Conservation (phyloP, 2,329 filamentous ascomycete genomes). For the Dothiorella sarmentorum region DNA sequence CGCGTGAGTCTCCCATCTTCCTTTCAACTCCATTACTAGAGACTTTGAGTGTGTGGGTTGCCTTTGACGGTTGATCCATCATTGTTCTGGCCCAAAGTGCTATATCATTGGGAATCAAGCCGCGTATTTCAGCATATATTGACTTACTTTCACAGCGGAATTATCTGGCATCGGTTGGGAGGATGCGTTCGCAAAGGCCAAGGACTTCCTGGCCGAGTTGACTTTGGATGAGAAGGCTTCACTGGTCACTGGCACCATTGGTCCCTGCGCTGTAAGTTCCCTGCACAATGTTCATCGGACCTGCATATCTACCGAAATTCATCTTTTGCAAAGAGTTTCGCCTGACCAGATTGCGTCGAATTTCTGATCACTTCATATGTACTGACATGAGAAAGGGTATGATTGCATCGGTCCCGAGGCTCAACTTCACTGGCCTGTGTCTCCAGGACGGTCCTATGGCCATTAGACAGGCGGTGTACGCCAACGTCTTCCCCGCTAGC, state of each 20-base stretch:
- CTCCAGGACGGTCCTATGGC: conserved; percentile 37
- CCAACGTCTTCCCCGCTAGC: conserved; percentile 38
- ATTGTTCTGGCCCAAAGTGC: background rate
- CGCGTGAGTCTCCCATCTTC: background rate
- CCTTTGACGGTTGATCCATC: background rate
- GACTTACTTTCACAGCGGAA: conserved; percentile 10
- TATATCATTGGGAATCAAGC: background rate
- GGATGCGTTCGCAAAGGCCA: conserved; percentile 34
- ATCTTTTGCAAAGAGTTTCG: background rate
- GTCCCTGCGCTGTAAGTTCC: conserved; percentile 14
- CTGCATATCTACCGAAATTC: background rate
- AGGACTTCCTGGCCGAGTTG: conserved; percentile 34
- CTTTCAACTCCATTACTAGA: no score
- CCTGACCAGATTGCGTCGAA: no score
- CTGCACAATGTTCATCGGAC: background rate
- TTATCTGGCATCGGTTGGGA: conserved; percentile 30
- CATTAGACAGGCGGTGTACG: conserved; percentile 19
- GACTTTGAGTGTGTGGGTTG: no score
- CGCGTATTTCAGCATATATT: background rate
- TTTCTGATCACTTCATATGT: background rate
- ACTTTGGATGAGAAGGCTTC: conserved; percentile 39
- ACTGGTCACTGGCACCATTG: conserved; percentile 28
- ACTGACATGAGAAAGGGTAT: conserved; percentile 28
- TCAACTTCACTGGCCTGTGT: conserved; percentile 41
- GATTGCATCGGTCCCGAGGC: conserved; percentile 35